A percentile compares a stretch with the other conserved stretches of the same genome.
phyloP scores from a whole-genome alignment of 345 rosid species.

The Streptanthus diversifolius region DNA sequence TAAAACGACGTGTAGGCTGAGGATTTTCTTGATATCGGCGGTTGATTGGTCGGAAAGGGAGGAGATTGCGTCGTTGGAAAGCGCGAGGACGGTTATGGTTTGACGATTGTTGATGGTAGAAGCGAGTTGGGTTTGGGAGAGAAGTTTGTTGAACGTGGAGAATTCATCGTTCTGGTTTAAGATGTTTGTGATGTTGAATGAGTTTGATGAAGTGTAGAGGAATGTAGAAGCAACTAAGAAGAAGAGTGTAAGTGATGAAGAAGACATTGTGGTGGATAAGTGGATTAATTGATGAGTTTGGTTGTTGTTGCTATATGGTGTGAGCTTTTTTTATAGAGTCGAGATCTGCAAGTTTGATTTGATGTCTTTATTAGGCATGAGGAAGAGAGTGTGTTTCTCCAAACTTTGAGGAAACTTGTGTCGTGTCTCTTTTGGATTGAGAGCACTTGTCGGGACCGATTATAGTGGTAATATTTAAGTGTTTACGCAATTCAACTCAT shows the following conservation, averaged over 20 bases:
- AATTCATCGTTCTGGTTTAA: conserved; percentile 52
- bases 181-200: conserved; percentile 71
- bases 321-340: conserved; percentile 21
- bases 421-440: neutral
- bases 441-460: conserved; percentile 20
- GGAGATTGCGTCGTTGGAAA: conserved; percentile 61
- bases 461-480: neutral
- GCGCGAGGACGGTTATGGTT: conserved; percentile 66
- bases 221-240: conserved; percentile 27
- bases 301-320: neutral
- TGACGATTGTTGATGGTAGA: conserved; percentile 73
- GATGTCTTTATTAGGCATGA: neutral
- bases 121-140: conserved; percentile 60
- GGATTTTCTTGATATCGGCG: conserved; percentile 52
- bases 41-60: conserved; percentile 47
- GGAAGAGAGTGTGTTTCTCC: conserved; percentile 31
- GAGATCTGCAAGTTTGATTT: neutral
- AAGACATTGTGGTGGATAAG: conserved; percentile 4
- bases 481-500: neutral
- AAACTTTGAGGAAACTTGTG: neutral
- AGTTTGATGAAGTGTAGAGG: conserved; percentile 23
- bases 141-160: conserved; percentile 59
- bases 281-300: neutral
- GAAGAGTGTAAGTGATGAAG: conserved; percentile 18
- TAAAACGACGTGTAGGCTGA: conserved; percentile 63